These are phyloP conservation scores for Phytophthora uliginosa DNA, from an alignment of 352 stramenopile genomes.

Conservation along the genomic window DNA sequence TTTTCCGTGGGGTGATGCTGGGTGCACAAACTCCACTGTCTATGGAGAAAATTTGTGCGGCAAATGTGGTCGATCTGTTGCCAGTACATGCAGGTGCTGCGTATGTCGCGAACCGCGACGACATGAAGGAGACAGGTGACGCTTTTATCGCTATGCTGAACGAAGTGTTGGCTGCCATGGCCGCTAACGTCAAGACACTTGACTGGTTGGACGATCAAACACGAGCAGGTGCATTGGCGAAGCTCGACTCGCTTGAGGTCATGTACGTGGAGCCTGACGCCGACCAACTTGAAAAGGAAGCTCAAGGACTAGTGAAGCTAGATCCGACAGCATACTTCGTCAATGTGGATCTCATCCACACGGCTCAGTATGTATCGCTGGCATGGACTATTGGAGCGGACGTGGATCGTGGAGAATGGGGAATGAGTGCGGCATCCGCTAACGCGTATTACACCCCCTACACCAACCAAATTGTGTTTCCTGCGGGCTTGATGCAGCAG, in stretches of 20 bases:
- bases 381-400: conserved; percentile 44
- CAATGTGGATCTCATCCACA: conserved; percentile 57
- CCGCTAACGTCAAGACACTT: conserved; percentile 81
- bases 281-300: conserved; percentile 50
- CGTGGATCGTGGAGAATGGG: conserved; percentile 77
- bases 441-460: conserved; percentile 88
- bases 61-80: conserved; percentile 34
- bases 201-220: conserved; percentile 93
- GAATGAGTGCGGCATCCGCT: conserved; percentile 91
- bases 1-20: conserved; percentile 80
- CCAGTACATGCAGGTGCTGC: conserved; percentile 72
- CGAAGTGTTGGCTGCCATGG: conserved; percentile 81
- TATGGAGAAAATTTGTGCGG: conserved; percentile 60
- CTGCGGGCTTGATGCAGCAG: conserved; percentile 93
- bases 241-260: conserved; percentile 63
- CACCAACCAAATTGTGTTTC: conserved; percentile 94
- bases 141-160: conserved; percentile 85
- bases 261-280: conserved; percentile 38
- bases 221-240: conserved; percentile 75
- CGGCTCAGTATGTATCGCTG: conserved; percentile 29
- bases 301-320: conserved; percentile 40
- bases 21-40: conserved; percentile 69
- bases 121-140: conserved; percentile 65
- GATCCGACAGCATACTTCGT: conserved; percentile 53
- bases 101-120: conserved; percentile 86